Evolutionary conservation across 2,329 filamentous ascomycete genomes (phyloP), one percentile per base, ranked within the genome.

Genomic region (Hypoxylon rubiginosum): DNA sequence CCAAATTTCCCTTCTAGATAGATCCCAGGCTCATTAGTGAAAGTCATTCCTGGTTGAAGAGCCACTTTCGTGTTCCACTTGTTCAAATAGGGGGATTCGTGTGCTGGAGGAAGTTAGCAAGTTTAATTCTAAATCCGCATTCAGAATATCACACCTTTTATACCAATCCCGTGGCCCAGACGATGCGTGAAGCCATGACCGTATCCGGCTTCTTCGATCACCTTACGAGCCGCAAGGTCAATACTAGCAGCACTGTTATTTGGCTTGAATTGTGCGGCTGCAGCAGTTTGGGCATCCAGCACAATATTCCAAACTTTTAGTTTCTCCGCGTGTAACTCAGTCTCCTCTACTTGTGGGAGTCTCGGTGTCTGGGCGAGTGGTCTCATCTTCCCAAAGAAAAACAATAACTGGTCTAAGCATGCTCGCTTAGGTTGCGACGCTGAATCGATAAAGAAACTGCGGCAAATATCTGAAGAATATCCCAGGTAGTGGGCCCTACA

Each of bases 31-130:
- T 91, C 88, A 9, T 85, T 84, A 0, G 88, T 90, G 65, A 90
- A 90, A 0, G 83, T 82, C 88, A 90, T 90, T 0, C 88, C 88
- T 0, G 85, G 78, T 49, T 80, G 79, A 4, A 90, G 77, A 0
- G 78, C 71, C 0, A 80, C 78, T 1, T 73, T 76, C 2, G 78
- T 79, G 70, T 90, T 90, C 62, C 86, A 88, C 71, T 89, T 87
- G 73, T 90, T 89, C 32, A 90, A 77, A 68, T 90, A 90, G 0
- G 88, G 88, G 30, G 85, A 87, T 72, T 90, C 88, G 67, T 90
- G 88, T 0, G 88, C 88, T 72, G 15, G 13, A 15, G 17, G 21
- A 48, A 32, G 24, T 30, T 10, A 49, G 26, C 1, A n/a, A n/a
- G 11, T 15, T 30, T 4, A 15, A 6, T 43, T 19, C n/a, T 6